phyloP scores from a whole-genome alignment of 257 asterid genomes.

The Jasminum sambac region DNA sequence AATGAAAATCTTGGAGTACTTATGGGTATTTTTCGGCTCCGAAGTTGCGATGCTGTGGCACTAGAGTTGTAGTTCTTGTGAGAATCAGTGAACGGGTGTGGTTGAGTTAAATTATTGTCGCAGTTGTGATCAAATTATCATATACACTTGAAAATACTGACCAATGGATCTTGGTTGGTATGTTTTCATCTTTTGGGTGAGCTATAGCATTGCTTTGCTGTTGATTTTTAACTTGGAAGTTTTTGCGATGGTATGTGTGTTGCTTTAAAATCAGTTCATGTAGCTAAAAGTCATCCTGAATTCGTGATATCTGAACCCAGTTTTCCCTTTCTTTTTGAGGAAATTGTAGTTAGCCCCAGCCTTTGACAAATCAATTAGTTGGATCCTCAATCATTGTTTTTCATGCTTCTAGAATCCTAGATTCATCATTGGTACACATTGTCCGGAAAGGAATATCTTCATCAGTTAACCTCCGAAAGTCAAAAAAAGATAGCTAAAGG shows the following conservation, averaged over 20 bases:
- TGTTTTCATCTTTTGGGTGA: neutral
- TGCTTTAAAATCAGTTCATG: neutral
- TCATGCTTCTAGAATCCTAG: neutral
- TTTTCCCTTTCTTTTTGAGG: neutral
- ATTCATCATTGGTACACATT: neutral
- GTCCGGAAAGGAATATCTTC: neutral
- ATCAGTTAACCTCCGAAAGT: neutral
- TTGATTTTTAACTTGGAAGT: neutral
- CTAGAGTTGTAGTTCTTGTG: neutral
- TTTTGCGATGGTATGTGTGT: neutral
- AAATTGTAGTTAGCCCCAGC: neutral
- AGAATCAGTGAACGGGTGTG: neutral
- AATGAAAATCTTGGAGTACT: neutral
- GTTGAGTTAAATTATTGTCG: neutral
- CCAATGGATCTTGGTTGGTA: neutral
- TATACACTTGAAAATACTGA: conserved; percentile 8
- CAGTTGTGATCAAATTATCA: conserved; percentile 5
- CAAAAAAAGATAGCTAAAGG: neutral
- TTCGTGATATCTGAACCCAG: neutral
- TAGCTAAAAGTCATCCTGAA: neutral
- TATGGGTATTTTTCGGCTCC: neutral
- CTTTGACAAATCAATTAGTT: neutral
- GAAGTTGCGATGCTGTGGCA: neutral
- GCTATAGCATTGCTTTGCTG: neutral
- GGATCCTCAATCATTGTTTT: neutral